A percentile compares a stretch with the other conserved stretches of the same genome.
Evolutionary conservation across 805 yeast genomes (phyloP).

Genomic region (Candida wancherniae): DNA sequence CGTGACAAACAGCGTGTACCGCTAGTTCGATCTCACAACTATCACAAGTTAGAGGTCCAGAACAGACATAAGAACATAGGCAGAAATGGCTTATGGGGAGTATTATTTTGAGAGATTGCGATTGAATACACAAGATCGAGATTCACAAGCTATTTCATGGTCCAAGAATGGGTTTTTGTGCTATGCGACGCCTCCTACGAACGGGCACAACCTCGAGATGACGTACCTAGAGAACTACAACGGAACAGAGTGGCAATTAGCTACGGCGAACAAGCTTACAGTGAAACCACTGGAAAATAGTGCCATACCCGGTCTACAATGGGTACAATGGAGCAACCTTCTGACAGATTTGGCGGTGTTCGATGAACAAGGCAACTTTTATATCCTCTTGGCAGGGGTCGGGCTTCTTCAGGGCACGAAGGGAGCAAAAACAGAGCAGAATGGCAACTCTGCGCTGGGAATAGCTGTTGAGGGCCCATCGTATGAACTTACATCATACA

Average conservation of each 20-base stretch:
- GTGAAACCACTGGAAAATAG: constrained; percentile 25
- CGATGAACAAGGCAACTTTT: constrained; percentile 63
- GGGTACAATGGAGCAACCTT: constrained; percentile 68
- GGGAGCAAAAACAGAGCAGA: neutral
- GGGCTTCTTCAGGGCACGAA: constrained; percentile 22
- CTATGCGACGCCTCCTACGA: constrained; percentile 39
- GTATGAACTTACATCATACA: constrained; percentile 41
- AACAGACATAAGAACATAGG: no score
- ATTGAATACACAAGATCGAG: neutral
- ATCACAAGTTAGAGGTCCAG: no score
- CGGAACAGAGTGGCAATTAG: constrained; percentile 77
- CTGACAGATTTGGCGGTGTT: constrained; percentile 80
- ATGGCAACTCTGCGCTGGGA: neutral
- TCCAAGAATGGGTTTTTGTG: constrained; percentile 83
- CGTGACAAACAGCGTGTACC: no score
- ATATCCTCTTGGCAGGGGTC: constrained; percentile 39
- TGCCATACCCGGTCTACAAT: constrained; percentile 30
- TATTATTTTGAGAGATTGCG: neutral
- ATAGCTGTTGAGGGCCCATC: constrained; percentile 25
- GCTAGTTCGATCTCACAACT: no score
- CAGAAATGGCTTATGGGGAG: no score
- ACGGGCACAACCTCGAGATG: constrained; percentile 42
- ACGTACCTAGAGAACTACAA: constrained; percentile 70
- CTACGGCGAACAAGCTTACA: constrained; percentile 43
- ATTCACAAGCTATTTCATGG: constrained; percentile 52